Conservation (phyloP, 2,329 filamentous ascomycete genomes). For the Venturia asperata region DNA sequence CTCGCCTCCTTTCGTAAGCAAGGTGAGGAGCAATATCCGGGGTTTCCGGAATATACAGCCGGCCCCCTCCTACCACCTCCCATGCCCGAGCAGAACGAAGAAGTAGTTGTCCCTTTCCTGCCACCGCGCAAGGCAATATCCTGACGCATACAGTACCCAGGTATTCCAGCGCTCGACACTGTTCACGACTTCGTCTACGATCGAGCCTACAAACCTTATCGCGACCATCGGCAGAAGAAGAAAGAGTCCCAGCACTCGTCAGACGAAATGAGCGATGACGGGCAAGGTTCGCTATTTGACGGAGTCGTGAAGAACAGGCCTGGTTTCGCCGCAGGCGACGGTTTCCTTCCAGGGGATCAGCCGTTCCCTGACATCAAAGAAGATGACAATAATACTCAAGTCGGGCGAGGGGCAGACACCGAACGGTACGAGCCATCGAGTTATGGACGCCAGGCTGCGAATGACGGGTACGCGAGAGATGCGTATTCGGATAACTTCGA, state of each 20-base stretch:
- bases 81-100: slow-evolving; percentile 1
- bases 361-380: not conserved
- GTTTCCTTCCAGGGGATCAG: not conserved
- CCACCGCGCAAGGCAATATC: not conserved
- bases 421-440: slow-evolving; percentile 15
- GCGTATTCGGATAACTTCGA: slow-evolving; percentile 9
- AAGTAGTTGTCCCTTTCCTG: not conserved
- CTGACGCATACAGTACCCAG: not conserved
- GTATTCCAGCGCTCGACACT: not conserved
- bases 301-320: slow-evolving; percentile 5
- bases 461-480: slow-evolving; percentile 16
- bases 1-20: not conserved
- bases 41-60: not conserved
- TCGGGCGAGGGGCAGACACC: slow-evolving; percentile 1
- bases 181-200: slow-evolving; percentile 12
- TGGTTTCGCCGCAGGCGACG: not conserved
- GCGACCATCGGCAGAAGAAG: slow-evolving; percentile 7
- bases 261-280: not conserved
- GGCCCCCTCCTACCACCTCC: not conserved
- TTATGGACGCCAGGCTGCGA: slow-evolving; percentile 10
- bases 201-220: slow-evolving; percentile 11
- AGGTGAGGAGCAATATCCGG: not conserved
- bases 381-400: too few relatives aligned
- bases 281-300: not conserved
- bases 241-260: not conserved